phyloP scores from a whole-genome alignment of 176 grass and related monocot genomes.

The Ensete glaucum region DNA sequence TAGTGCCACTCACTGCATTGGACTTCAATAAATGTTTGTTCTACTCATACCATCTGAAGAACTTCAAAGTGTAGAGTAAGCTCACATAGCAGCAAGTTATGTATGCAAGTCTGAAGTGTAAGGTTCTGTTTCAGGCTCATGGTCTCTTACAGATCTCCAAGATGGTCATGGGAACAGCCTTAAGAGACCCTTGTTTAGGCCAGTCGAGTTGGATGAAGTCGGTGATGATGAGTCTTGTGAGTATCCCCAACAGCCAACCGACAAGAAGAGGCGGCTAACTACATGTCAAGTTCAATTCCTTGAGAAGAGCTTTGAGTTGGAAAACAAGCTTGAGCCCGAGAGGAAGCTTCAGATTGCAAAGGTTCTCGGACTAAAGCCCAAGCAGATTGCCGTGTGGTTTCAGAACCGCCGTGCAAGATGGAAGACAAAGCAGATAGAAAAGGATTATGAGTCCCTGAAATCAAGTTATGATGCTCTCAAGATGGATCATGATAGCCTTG shows the following conservation, averaged over 20 bases:
- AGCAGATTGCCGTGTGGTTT: conserved; percentile 96
- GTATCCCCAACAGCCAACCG: not conserved
- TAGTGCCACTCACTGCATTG: no score
- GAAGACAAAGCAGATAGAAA: conserved; percentile 92
- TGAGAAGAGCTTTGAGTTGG: conserved; percentile 67
- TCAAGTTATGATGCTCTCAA: conserved; percentile 50
- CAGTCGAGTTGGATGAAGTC: not conserved
- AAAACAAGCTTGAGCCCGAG: conserved; percentile 84
- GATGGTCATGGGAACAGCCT: not conserved
- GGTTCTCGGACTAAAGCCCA: conserved; percentile 70
- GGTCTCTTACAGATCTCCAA: not conserved
- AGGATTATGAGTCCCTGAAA: conserved; percentile 49
- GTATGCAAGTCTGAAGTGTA: no score
- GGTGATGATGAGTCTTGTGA: not conserved
- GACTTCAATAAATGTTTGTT: no score
- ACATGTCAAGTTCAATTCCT: conserved; percentile 77
- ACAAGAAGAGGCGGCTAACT: conserved; percentile 66
- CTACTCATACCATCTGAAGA: no score
- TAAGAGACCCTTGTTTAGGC: not conserved
- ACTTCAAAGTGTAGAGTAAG: no score
- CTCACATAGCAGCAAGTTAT: no score
- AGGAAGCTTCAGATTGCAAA: conserved; percentile 74
- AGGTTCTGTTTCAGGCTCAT: not conserved
- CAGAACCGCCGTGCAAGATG: conserved; percentile 97
- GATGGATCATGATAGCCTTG: conserved; percentile 32